Conservation (phyloP, 768 basidiomycete species). For the Boletus insuetus region DNA sequence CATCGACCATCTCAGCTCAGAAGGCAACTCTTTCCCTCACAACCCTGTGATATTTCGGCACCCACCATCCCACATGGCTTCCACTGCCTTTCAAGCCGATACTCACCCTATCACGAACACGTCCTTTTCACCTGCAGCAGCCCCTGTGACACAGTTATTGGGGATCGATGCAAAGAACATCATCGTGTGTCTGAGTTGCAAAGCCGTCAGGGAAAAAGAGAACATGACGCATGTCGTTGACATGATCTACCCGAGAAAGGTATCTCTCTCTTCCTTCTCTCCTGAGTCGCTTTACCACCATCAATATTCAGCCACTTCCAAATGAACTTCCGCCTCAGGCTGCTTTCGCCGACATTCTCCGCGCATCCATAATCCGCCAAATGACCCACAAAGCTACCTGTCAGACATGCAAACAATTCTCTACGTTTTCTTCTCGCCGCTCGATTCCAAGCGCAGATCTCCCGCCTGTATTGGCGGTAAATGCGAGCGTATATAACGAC, state of each 20-base stretch:
- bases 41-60: constrained; percentile 54
- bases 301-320: constrained; percentile 28
- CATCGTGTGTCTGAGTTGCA: constrained; percentile 74
- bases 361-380: constrained; percentile 74
- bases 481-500: constrained; percentile 76
- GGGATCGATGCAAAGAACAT: constrained; percentile 77
- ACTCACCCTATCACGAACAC: constrained; percentile 9
- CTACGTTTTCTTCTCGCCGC: constrained; percentile 68
- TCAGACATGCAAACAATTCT: constrained; percentile 73
- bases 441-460: constrained; percentile 62
- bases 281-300: neutral
- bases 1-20: constrained; percentile 76
- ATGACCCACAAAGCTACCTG: constrained; percentile 87
- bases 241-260: constrained; percentile 82
- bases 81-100: constrained; percentile 17
- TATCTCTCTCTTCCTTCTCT: constrained; percentile 29
- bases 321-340: constrained; percentile 38
- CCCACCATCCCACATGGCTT: constrained; percentile 8
- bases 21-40: constrained; percentile 61
- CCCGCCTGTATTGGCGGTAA: constrained; percentile 84
- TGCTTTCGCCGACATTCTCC: constrained; percentile 68
- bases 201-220: constrained; percentile 67
- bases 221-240: constrained; percentile 83
- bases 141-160: constrained; percentile 83
- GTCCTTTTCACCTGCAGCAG: constrained; percentile 40